Evolutionary conservation across 352 stramenopile genomes (phyloP).

Genomic region (Globisporangium splendens): DNA sequence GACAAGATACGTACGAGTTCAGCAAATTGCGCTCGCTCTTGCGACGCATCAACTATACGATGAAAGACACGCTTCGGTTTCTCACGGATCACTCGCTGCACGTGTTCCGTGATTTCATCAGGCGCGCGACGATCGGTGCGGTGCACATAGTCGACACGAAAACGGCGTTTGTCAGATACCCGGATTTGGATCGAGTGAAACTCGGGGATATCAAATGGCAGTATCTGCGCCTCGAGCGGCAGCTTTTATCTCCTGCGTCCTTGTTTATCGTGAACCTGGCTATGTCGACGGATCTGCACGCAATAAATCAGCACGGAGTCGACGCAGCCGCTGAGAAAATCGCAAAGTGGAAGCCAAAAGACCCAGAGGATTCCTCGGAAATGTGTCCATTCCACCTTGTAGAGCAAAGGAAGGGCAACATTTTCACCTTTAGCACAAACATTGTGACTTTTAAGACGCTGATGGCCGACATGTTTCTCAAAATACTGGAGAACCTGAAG

Average conservation of each 20-base stretch:
- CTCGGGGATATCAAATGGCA: constrained; percentile 79
- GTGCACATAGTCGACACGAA: constrained; percentile 78
- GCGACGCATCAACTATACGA: constrained; percentile 71
- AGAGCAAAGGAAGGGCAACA: constrained; percentile 35
- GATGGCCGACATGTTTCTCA: constrained; percentile 70
- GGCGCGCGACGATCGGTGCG: constrained; percentile 37
- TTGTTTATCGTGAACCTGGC: constrained; percentile 76
- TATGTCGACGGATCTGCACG: constrained; percentile 57
- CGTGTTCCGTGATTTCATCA: constrained; percentile 71
- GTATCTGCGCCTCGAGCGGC: constrained; percentile 68
- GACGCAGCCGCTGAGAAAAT: constrained; percentile 45
- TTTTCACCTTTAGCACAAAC: constrained; percentile 71
- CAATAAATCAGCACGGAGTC: constrained; percentile 80
- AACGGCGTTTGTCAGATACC: constrained; percentile 60
- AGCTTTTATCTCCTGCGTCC: constrained; percentile 50
- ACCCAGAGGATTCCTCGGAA: constrained; percentile 63
- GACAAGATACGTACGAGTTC: constrained; percentile 86
- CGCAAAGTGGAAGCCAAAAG: constrained; percentile 56
- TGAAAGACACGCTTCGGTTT: constrained; percentile 80
- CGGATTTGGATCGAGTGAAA: constrained; percentile 53
- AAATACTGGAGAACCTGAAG: constrained; percentile 79
- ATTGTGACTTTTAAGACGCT: constrained; percentile 55
- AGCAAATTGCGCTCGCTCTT: constrained; percentile 78
- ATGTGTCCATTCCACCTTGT: constrained; percentile 48
- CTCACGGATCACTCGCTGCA: constrained; percentile 71